These are phyloP conservation scores for Turritis glabra DNA, from an alignment of 345 rosid species.

Conservation along the genomic window DNA sequence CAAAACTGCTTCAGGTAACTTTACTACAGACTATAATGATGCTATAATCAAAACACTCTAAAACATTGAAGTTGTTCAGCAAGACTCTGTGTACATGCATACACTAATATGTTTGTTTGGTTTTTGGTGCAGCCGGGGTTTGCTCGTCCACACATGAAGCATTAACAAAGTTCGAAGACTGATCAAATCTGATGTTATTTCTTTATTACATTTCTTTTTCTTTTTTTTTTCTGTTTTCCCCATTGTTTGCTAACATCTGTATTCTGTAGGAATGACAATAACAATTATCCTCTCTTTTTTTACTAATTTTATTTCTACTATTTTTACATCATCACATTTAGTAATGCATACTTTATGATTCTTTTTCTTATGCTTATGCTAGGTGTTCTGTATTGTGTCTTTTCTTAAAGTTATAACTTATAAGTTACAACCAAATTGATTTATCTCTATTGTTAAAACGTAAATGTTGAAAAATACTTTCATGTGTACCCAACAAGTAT, in stretches of 20 bases:
- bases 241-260: constrained; percentile 25
- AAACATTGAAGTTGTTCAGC: not conserved
- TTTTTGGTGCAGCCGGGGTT: constrained; percentile 78
- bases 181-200: constrained; percentile 2
- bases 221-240: not conserved
- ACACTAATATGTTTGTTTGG: constrained; percentile 32
- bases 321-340: not conserved
- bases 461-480: too few relatives aligned
- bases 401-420: not conserved
- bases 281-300: not conserved
- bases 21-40: not conserved
- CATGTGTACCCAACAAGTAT: too few relatives aligned
- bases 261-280: constrained; percentile 15
- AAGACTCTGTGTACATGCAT: not conserved
- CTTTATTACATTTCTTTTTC: not conserved
- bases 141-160: constrained; percentile 58
- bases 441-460: too few relatives aligned
- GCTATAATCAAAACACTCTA: not conserved
- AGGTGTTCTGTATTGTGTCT: not conserved
- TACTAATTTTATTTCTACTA: constrained; percentile 3
- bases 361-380: not conserved
- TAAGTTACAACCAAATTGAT: too few relatives aligned
- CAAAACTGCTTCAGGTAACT: constrained; percentile 88
- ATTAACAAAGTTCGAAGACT: constrained; percentile 17
- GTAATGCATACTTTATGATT: not conserved